These are phyloP conservation scores for Phytophthora macrochlamydospora DNA, from an alignment of 352 stramenopile species.

Conservation along the genomic window DNA sequence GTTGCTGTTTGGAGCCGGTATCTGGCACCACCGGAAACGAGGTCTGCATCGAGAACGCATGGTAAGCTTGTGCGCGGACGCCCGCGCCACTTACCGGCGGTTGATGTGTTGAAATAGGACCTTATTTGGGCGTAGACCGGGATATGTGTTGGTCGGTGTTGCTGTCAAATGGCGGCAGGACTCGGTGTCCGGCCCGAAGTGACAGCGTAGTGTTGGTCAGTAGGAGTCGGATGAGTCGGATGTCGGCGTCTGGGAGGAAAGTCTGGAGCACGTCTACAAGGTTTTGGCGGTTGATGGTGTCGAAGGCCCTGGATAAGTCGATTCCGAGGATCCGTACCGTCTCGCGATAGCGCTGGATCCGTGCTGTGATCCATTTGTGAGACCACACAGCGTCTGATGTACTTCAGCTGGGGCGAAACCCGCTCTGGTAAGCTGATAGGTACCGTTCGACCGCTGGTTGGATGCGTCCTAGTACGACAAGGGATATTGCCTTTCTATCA, in stretches of 20 bases:
- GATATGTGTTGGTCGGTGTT: background rate
- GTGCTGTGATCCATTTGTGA: constrained; percentile 1
- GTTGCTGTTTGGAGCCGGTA: background rate
- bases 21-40: background rate
- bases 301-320: background rate
- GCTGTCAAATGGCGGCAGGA: constrained; percentile 1
- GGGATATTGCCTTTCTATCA: background rate
- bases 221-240: background rate
- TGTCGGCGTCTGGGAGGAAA: background rate
- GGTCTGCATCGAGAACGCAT: background rate
- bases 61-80: background rate
- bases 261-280: background rate
- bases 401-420: background rate
- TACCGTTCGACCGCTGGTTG: background rate
- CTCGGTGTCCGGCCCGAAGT: background rate
- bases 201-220: background rate
- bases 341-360: background rate
- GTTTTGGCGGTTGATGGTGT: constrained; percentile 3
- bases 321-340: background rate
- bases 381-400: constrained; percentile 1
- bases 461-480: constrained; percentile 1
- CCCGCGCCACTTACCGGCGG: background rate
- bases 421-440: background rate
- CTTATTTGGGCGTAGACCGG: background rate
- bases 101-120: background rate